A percentile compares a stretch with the other conserved stretches of the same genome.
Evolutionary conservation across 1,139 yeast species (phyloP).

Genomic region (Kodamaea ohmeri): DNA sequence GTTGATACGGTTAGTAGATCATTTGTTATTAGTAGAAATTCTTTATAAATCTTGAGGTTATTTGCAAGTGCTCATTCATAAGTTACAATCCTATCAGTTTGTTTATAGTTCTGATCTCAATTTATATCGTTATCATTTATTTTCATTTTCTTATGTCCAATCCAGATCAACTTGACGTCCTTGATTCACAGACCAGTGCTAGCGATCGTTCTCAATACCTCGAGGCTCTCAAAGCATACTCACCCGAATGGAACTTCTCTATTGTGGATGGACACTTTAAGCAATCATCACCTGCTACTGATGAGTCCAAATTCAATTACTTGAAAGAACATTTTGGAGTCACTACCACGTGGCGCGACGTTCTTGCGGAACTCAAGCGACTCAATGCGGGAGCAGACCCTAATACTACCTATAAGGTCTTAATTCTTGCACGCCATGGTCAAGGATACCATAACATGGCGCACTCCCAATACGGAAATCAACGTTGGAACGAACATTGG

Average conservation of each 20-base stretch:
- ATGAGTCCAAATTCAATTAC: conserved; percentile 38
- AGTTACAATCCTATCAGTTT: too few species aligned
- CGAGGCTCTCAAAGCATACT: conserved; percentile 6
- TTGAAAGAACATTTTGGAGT: conserved; percentile 41
- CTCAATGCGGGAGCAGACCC: conserved; percentile 27
- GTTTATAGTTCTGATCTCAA: too few species aligned
- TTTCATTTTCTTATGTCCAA: too few species aligned
- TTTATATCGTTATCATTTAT: too few species aligned
- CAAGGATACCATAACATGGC: conserved; percentile 48
- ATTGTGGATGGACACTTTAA: conserved; percentile 37
- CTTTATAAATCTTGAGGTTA: too few species aligned
- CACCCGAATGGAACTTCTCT: conserved; percentile 34
- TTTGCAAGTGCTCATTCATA: too few species aligned
- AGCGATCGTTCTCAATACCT: conserved; percentile 13
- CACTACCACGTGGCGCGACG: conserved; percentile 31
- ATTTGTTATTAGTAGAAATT: too few species aligned
- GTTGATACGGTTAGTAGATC: too few species aligned
- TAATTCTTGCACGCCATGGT: conserved; percentile 46
- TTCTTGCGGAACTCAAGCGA: conserved; percentile 22
- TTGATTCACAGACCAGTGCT: conserved; percentile 15
- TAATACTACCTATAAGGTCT: conserved; percentile 33
- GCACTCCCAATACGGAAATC: conserved; percentile 40
- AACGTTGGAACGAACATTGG: conserved; percentile 46
- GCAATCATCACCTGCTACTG: conserved; percentile 38
- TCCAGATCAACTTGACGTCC: conserved; percentile 14